phyloP scores from a whole-genome alignment of 129 eudicot genomes.

The Centrapalus pauciflorus region DNA sequence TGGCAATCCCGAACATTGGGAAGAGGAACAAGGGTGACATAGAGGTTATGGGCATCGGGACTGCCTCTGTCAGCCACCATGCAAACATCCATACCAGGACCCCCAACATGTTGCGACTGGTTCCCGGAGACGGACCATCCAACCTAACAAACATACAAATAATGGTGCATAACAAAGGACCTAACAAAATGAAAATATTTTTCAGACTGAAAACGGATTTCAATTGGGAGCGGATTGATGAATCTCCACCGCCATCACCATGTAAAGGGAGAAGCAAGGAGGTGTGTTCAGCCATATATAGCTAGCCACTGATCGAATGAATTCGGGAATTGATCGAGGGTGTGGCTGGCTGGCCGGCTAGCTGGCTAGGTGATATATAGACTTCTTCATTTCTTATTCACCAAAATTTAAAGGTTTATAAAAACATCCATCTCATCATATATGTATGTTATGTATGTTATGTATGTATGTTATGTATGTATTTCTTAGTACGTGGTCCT shows the following conservation, averaged over 20 bases:
- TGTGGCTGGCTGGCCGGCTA: background rate
- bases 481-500: too few relatives aligned
- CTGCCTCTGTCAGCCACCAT: constrained; percentile 97
- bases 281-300: constrained; percentile 17
- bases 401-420: background rate
- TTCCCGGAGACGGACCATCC: constrained; percentile 28
- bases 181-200: constrained; percentile 47
- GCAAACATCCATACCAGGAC: constrained; percentile 77
- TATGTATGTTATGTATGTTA: background rate
- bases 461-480: too few relatives aligned
- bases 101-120: constrained; percentile 62
- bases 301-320: background rate
- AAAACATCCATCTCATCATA: too few relatives aligned
- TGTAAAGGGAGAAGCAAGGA: constrained; percentile 38
- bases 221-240: constrained; percentile 11
- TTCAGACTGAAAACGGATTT: constrained; percentile 38
- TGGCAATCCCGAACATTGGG: constrained; percentile 69
- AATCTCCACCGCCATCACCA: constrained; percentile 12
- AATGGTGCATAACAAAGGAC: constrained; percentile 58
- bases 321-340: background rate
- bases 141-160: constrained; percentile 44
- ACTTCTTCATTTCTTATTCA: too few relatives aligned
- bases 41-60: constrained; percentile 93
- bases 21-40: constrained; percentile 89
- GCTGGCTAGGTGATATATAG: background rate